Percentiles rank a stretch among this genome's conserved stretches.
phyloP scores from a whole-genome alignment of 2,329 filamentous ascomycete genomes.

The Calonectria honghensis region DNA sequence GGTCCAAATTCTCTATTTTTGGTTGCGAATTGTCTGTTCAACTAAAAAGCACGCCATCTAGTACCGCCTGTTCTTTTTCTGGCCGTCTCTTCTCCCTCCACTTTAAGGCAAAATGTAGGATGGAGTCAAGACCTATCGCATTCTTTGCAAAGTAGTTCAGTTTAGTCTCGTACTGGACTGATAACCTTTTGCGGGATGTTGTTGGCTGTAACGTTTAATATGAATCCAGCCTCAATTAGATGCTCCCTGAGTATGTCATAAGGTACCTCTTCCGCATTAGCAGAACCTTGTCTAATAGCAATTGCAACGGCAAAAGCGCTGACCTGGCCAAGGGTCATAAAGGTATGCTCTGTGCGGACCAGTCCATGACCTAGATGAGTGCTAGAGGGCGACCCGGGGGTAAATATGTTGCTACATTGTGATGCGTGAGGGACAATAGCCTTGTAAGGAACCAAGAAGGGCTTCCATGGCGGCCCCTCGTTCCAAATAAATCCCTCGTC shows the following conservation, averaged over 20 bases:
- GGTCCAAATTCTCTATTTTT: no score
- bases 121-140: no score
- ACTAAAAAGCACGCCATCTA: no score
- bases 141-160: no score
- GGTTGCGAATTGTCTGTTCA: no score
- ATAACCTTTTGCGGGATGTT: neutral
- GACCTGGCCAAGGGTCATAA: neutral
- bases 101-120: no score
- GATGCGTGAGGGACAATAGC: neutral
- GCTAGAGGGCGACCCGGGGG: neutral
- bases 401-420: neutral
- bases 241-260: neutral
- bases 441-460: constrained; percentile 1
- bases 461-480: constrained; percentile 4
- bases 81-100: no score
- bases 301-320: neutral
- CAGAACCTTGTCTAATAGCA: neutral
- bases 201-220: neutral
- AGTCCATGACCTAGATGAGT: neutral
- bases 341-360: neutral
- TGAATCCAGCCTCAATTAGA: neutral
- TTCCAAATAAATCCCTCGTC: constrained; percentile 1
- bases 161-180: neutral
- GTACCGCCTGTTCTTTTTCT: no score
- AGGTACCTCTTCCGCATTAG: neutral